Evolutionary conservation across 2,329 filamentous ascomycete species (phyloP), one percentile per base, ranked within the genome.

Genomic region (Botrytis byssoidea): DNA sequence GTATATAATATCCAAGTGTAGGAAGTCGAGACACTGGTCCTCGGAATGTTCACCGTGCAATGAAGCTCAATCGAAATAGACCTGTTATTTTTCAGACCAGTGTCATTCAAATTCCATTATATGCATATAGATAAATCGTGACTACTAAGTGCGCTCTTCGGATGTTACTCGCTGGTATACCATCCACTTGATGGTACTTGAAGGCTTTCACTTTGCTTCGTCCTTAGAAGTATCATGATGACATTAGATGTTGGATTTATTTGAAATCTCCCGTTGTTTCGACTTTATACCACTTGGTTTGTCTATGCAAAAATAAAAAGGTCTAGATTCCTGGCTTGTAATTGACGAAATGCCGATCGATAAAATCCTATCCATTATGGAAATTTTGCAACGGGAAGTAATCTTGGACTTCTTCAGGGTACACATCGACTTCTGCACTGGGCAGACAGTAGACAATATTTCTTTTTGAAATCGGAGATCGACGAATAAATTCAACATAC

Each of bases 11-110:
- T 64, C 42, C 6, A 44, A 12, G 14, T 4, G 46, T 37, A n/a
- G 7, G 1, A 40, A 20, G 55, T n/a, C 1, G 2, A 29, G 32
- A 18, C 16, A 64, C 25, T 29, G 37, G 4, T 32, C 4, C 29
- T 44, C 61, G 2, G 16, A 29, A 64, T 10, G 2, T 20, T 29
- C 37, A 6, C 25, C 25, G 4, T 42, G 16, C 1, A 10, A 25
- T 29, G 1, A 63, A 42, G 7, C 37, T 42, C 8, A 40, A 29
- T 40, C 14, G 10, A 8, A 63, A 20, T 20, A 6, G 25, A 16
- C 22, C 35, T 61, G 12, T 16, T 0, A 16, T n/a, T 9, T 8
- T 44, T 9, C 61, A 4, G 1, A 16, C 16, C 0, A 29, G 1
- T 18, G 6, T 16, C 3, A 10, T 64, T 20, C 14, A 20, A 8